A percentile compares a stretch with the other conserved stretches of the same genome.
These are phyloP conservation scores for Ganoderma lingzhi DNA, from an alignment of 1,284 basidiomycete species.

Conservation along the genomic window DNA sequence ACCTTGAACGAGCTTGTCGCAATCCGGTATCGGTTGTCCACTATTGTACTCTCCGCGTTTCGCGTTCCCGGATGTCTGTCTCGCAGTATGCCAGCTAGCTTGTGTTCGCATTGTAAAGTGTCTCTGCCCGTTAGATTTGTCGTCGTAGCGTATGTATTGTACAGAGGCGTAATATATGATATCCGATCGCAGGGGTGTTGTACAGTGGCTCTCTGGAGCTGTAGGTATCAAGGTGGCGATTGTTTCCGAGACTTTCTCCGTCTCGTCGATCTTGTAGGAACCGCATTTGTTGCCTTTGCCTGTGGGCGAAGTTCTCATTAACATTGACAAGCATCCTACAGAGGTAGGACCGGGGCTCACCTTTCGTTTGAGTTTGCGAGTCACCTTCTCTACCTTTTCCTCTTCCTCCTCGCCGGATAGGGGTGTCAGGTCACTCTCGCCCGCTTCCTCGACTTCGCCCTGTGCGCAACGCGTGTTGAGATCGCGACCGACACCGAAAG, in stretches of 20 bases:
- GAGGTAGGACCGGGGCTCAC: conserved; percentile 7
- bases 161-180: conserved; percentile 23
- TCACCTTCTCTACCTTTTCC: conserved; percentile 21
- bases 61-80: conserved; percentile 8
- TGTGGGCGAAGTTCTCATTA: not conserved
- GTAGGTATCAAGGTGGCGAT: conserved; percentile 5
- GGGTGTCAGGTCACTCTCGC: conserved; percentile 45
- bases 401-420: conserved; percentile 39
- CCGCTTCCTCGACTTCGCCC: conserved; percentile 23
- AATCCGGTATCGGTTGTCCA: not conserved
- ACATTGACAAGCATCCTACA: not conserved
- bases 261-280: conserved; percentile 6
- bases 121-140: conserved; percentile 18
- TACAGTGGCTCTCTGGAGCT: too few species aligned
- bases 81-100: conserved; percentile 1
- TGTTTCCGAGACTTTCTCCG: conserved; percentile 11
- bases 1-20: not conserved
- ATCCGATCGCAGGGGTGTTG: conserved; percentile 3
- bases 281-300: conserved; percentile 15
- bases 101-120: conserved; percentile 4
- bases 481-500: not conserved
- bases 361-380: conserved; percentile 36
- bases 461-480: conserved; percentile 1
- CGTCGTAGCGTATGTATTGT: conserved; percentile 22
- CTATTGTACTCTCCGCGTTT: conserved; percentile 4